A percentile compares a stretch with the other conserved stretches of the same genome.
These are phyloP conservation scores for Claviceps cyperi DNA, from an alignment of 2,329 filamentous ascomycete genomes.

Conservation along the genomic window DNA sequence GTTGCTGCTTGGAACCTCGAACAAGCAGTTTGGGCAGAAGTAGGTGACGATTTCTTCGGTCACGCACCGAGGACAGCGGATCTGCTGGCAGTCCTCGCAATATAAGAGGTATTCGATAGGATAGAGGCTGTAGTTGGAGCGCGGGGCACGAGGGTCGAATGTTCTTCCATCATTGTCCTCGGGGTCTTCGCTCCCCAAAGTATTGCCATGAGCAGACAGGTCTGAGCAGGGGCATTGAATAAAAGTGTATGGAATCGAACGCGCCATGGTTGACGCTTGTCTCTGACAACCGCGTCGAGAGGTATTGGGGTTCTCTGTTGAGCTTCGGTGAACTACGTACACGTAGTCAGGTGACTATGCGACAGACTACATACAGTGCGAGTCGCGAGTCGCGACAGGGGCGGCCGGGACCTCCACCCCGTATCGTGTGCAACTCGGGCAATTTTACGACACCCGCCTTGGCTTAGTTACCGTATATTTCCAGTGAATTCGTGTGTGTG, in stretches of 20 bases:
- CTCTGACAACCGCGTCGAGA: background rate
- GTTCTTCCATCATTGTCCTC: constrained; percentile 60
- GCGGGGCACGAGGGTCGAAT: constrained; percentile 73
- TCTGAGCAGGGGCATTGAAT: constrained; percentile 53
- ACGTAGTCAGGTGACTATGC: constrained; percentile 4
- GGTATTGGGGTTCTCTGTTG: background rate
- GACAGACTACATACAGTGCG: no score
- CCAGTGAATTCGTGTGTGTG: no score
- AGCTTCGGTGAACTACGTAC: background rate
- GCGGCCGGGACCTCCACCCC: no score
- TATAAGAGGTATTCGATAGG: constrained; percentile 88
- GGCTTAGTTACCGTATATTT: no score
- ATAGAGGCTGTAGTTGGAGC: constrained; percentile 83
- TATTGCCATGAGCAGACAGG: constrained; percentile 20
- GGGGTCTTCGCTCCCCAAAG: constrained; percentile 17
- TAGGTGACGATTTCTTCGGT: constrained; percentile 88
- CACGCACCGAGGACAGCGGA: constrained; percentile 83
- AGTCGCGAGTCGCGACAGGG: no score
- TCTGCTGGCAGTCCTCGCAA: constrained; percentile 94
- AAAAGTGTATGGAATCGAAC: constrained; percentile 47
- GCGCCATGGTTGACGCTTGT: constrained; percentile 26
- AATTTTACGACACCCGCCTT: no score
- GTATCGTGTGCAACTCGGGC: no score
- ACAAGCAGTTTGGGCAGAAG: constrained; percentile 89
- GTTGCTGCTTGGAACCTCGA: constrained; percentile 88